A percentile compares a stretch with the other conserved stretches of the same genome.
Conservation (phyloP, 2,329 filamentous ascomycete species). For the Scytalidium lignicola region DNA sequence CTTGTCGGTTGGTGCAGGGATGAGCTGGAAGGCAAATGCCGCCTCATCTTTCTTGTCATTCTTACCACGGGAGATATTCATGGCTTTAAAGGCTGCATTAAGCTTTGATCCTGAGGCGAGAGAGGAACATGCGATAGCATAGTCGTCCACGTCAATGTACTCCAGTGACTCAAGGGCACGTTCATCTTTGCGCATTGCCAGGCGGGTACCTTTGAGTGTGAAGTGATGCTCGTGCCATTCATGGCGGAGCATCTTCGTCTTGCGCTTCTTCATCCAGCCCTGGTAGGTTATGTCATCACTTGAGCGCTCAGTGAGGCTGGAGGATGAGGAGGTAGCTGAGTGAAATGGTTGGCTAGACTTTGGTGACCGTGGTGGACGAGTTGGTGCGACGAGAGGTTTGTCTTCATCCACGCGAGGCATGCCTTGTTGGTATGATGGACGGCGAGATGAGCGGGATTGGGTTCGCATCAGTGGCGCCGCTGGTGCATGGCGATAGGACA, state of each 20-base stretch:
- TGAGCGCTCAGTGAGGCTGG: slow-evolving; percentile 23
- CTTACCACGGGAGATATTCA: slow-evolving; percentile 57
- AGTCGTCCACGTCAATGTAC: slow-evolving; percentile 84
- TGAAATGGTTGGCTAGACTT: slow-evolving; percentile 20
- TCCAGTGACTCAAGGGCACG: slow-evolving; percentile 54
- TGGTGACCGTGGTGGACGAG: slow-evolving; percentile 21
- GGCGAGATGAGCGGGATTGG: slow-evolving; percentile 47
- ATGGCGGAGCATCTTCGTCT: slow-evolving; percentile 80
- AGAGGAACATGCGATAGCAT: slow-evolving; percentile 78
- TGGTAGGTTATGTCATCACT: slow-evolving; percentile 60
- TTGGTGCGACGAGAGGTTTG: slow-evolving; percentile 28
- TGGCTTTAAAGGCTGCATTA: slow-evolving; percentile 78
- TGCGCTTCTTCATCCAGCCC: slow-evolving; percentile 92
- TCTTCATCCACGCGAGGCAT: slow-evolving; percentile 68
- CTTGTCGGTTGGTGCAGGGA: slow-evolving; percentile 49
- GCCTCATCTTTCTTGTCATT: slow-evolving; percentile 47
- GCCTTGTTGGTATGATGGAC: slow-evolving; percentile 58
- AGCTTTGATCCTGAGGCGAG: slow-evolving; percentile 71
- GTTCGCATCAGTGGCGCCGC: slow-evolving; percentile 17
- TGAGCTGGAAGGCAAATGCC: slow-evolving; percentile 80
- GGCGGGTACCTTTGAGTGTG: slow-evolving; percentile 69
- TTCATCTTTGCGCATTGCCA: slow-evolving; percentile 69
- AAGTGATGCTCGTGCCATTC: slow-evolving; percentile 95
- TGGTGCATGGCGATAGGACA: slow-evolving; percentile 62
- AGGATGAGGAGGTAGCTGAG: slow-evolving; percentile 15